These are phyloP conservation scores for Mycena capillaripes DNA, from an alignment of 768 basidiomycete genomes.

Conservation along the genomic window DNA sequence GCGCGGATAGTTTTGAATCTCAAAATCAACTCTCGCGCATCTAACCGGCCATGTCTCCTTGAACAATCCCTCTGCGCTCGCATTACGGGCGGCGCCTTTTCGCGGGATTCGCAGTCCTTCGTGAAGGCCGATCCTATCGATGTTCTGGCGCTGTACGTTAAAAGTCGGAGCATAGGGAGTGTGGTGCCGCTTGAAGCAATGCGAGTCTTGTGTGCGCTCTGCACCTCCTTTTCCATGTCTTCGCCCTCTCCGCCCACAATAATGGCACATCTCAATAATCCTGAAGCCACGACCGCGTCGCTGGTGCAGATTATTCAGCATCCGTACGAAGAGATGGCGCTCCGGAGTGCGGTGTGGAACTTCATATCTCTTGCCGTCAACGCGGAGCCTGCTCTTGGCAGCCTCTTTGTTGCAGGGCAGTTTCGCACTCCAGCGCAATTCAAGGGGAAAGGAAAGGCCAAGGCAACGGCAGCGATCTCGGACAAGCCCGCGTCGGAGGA, in stretches of 20 bases:
- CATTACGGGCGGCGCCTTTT: slow-evolving; percentile 63
- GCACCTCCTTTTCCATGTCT: slow-evolving; percentile 71
- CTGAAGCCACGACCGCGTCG: slow-evolving; percentile 76
- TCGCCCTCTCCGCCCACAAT: slow-evolving; percentile 80
- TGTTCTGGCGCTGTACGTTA: slow-evolving; percentile 76
- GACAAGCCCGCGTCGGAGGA: slow-evolving; percentile 49
- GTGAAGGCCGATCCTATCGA: slow-evolving; percentile 79
- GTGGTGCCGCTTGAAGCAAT: slow-evolving; percentile 77
- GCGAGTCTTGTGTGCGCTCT: slow-evolving; percentile 75
- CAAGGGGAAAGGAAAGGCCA: slow-evolving; percentile 58
- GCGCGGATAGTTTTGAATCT: slow-evolving; percentile 72
- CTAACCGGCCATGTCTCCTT: slow-evolving; percentile 70
- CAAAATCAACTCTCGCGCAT: slow-evolving; percentile 65
- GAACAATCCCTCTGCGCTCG: slow-evolving; percentile 84
- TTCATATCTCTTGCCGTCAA: slow-evolving; percentile 87
- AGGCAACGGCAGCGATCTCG: slow-evolving; percentile 54
- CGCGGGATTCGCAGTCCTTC: slow-evolving; percentile 58
- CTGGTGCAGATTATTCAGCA: slow-evolving; percentile 82
- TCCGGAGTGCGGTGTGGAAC: slow-evolving; percentile 86
- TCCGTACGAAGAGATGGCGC: slow-evolving; percentile 81
- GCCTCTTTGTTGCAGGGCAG: slow-evolving; percentile 82
- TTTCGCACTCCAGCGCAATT: slow-evolving; percentile 64
- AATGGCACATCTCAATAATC: slow-evolving; percentile 82
- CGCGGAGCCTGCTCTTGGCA: slow-evolving; percentile 88
- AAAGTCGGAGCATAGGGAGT: slow-evolving; percentile 71